Evolutionary conservation across 2,329 filamentous ascomycete genomes (phyloP).

Genomic region (Scedosporium minutisporum): DNA sequence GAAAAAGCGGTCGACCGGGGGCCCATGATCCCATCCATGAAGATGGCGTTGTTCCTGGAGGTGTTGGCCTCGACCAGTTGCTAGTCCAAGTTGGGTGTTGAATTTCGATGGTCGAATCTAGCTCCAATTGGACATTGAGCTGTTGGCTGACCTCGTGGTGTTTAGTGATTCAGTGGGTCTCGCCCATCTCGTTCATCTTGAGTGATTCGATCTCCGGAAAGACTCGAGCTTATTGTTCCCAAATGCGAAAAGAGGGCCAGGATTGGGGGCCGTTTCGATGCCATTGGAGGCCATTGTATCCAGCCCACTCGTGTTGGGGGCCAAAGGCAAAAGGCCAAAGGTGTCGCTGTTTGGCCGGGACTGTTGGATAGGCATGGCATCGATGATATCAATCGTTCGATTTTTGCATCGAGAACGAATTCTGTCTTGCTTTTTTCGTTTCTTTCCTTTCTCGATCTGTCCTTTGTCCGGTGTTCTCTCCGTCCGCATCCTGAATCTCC

Average conservation of each 20-base stretch:
- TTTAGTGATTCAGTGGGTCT: neutral
- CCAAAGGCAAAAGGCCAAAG: neutral
- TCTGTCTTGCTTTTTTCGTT: neutral
- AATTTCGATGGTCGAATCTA: neutral
- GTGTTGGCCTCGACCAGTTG: neutral
- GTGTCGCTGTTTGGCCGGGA: neutral
- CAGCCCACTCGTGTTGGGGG: neutral
- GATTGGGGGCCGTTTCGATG: no score
- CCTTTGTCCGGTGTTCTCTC: neutral
- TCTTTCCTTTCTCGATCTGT: neutral
- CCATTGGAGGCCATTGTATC: neutral
- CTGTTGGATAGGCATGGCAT: neutral
- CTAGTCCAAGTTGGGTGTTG: neutral
- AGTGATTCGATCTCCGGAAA: no score
- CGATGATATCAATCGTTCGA: neutral
- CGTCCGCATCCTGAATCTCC: neutral
- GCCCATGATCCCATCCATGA: neutral
- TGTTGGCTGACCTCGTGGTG: neutral
- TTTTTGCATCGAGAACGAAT: neutral
- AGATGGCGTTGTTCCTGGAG: neutral
- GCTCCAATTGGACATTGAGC: neutral
- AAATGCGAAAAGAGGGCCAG: no score
- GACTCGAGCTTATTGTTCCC: no score
- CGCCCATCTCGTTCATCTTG: neutral
- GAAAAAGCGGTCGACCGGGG: neutral